Percentiles rank a stretch among this genome's conserved stretches.
These are phyloP conservation scores for Zopfochytrium polystomum DNA, from an alignment of 371 early-diverging fungal species.

Conservation along the genomic window DNA sequence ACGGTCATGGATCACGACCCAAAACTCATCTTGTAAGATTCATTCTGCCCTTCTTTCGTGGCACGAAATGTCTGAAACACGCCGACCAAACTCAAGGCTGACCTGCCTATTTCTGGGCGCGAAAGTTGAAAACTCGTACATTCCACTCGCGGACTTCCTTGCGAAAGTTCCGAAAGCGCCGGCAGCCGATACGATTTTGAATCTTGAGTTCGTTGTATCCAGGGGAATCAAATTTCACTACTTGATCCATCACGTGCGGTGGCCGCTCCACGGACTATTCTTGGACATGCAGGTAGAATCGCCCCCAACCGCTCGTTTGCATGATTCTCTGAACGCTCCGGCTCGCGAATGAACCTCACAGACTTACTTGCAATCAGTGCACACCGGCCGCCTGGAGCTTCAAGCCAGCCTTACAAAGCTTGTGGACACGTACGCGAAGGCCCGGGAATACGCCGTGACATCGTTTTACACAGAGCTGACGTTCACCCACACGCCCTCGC, in stretches of 20 bases:
- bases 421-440: slow-evolving; percentile 60
- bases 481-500: slow-evolving; percentile 78
- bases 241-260: slow-evolving; percentile 77
- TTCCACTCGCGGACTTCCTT: slow-evolving; percentile 73
- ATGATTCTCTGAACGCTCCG: too few species aligned
- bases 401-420: slow-evolving; percentile 29
- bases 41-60: too few species aligned
- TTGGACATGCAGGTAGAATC: slow-evolving; percentile 71
- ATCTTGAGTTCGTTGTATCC: slow-evolving; percentile 75
- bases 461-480: slow-evolving; percentile 73
- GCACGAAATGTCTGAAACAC: too few species aligned
- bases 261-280: slow-evolving; percentile 78
- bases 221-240: slow-evolving; percentile 82
- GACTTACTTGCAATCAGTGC: slow-evolving; percentile 22
- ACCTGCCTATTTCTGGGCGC: slow-evolving; percentile 84
- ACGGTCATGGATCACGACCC: slow-evolving; percentile 88
- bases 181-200: slow-evolving; percentile 41
- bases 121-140: slow-evolving; percentile 77
- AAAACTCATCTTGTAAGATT: slow-evolving; percentile 78
- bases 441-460: slow-evolving; percentile 51
- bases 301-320: not conserved
- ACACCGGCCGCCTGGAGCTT: slow-evolving; percentile 13
- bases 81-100: too few species aligned
- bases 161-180: slow-evolving; percentile 44
- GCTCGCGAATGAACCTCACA: too few species aligned